Base-by-base conservation (phyloP, 306 rosid species). In the Coriaria nepalensis region DNA sequence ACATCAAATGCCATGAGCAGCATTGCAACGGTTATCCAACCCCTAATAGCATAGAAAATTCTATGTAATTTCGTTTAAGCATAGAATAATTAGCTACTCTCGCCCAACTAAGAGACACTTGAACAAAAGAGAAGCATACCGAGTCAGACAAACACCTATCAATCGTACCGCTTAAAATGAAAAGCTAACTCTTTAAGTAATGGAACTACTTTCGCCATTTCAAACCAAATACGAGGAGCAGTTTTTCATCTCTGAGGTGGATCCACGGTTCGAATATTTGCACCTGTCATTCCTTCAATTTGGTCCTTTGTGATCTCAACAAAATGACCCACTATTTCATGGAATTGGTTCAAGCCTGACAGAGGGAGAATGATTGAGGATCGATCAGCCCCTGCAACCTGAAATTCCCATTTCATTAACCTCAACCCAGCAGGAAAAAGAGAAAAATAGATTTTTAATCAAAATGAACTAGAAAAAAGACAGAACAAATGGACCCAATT, bases 301-400 rank as follows among this genome's bases (percentile, higher is more conserved):
- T 87, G 72, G 60, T 92, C 98, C 64, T 92, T 92, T 56, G 95
- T 92, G 71, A 92, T 82, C 70, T 92, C 98, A 68, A 92, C 98
- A 64, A 92, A 92, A 73, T 92, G 98, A 60, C 98, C 98, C 38
- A 92, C 87, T 43, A 82, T 82, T 66, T 92, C 98, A 67, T 92
- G 85, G 76, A 92, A 92, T 73, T 82, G 98, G 65, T 77, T 92
- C 67, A 92, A 85, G 42, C 98, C 98, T 36, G 98, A 92, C 57
- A 92, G 78, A 0, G 98, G 98, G 60, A 85, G 98, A 63, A 92
- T 92, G 68, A 92, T 92, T 61, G 98, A 92, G 59, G 98, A 92
- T 38, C 98, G 68, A 80, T 92, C 98, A 29, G 96, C 75, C 61
- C 96, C 98, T 40, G 98, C 98, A 56, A 92, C 98, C 98, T 92